Evolutionary conservation across 768 basidiomycete genomes (phyloP).

Genomic region (Rhodotorula kratochvilovae): DNA sequence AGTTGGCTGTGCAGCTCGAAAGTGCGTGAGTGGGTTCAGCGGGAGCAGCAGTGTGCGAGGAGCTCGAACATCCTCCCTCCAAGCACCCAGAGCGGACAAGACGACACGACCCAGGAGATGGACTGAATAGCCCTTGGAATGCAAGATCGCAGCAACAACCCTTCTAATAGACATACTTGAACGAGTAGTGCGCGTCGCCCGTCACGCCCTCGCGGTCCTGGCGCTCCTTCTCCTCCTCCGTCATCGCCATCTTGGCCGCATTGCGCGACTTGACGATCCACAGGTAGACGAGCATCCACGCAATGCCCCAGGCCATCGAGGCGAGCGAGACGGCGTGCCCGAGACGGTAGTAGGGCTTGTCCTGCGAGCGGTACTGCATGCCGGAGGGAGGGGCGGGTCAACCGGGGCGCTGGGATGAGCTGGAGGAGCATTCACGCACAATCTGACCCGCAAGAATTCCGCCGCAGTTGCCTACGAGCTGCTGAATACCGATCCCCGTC

Average conservation of each 20-base stretch:
- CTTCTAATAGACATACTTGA: constrained; percentile 3
- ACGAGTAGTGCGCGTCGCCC: constrained; percentile 20
- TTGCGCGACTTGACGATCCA: constrained; percentile 15
- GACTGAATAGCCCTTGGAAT: too few relatives aligned
- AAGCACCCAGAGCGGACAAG: too few relatives aligned
- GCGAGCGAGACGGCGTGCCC: constrained; percentile 31
- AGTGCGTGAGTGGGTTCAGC: too few relatives aligned
- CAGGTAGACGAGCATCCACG: constrained; percentile 1
- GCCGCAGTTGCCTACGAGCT: constrained; percentile 13
- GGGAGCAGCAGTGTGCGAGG: too few relatives aligned
- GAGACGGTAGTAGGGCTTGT: constrained; percentile 17
- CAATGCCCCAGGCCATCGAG: constrained; percentile 1
- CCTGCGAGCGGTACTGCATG: constrained; percentile 9
- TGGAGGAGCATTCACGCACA: neutral
- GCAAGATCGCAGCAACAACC: too few relatives aligned
- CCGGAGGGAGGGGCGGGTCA: neutral
- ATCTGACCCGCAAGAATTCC: constrained; percentile 20
- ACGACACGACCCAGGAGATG: too few relatives aligned
- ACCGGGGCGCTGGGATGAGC: too few relatives aligned
- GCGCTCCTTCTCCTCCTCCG: constrained; percentile 25
- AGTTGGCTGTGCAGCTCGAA: too few relatives aligned
- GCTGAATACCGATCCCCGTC: constrained; percentile 28
- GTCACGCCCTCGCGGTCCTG: constrained; percentile 16
- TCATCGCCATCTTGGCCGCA: constrained; percentile 25
- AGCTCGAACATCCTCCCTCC: too few relatives aligned